phyloP scores from a whole-genome alignment of 805 yeast genomes.

The Ogataea wickerhamii region DNA sequence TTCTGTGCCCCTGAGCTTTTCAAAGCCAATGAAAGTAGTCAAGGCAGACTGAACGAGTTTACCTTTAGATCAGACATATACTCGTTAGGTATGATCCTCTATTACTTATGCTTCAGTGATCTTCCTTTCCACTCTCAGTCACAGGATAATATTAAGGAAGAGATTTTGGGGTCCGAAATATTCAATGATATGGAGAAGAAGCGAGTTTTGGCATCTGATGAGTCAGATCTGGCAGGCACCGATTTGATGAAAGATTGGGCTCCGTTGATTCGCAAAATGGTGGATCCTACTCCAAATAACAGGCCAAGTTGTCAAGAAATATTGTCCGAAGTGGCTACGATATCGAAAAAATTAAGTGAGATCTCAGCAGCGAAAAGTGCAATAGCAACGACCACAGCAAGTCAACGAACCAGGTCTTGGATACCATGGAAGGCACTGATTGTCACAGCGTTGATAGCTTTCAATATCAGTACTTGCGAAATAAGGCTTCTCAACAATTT shows the following conservation, averaged over 20 bases:
- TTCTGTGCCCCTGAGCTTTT: conserved; percentile 85
- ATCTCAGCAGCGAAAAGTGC: not conserved
- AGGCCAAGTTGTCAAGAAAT: conserved; percentile 46
- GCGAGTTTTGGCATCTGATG: conserved; percentile 7
- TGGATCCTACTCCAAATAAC: conserved; percentile 29
- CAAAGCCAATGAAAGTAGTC: conserved; percentile 22
- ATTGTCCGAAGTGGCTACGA: conserved; percentile 24
- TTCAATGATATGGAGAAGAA: conserved; percentile 21
- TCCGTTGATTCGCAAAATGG: conserved; percentile 18
- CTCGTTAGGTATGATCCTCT: conserved; percentile 79
- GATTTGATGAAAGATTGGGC: conserved; percentile 35
- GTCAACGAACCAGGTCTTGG: not conserved
- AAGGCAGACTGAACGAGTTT: conserved; percentile 49
- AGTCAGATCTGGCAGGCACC: not conserved
- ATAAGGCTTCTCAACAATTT: conserved; percentile 1
- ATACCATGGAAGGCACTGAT: not conserved
- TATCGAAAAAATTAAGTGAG: conserved; percentile 5
- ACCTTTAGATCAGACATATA: conserved; percentile 74
- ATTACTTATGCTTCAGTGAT: conserved; percentile 65
- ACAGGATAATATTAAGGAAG: conserved; percentile 22
- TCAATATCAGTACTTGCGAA: conserved; percentile 6
- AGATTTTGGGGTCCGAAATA: conserved; percentile 22
- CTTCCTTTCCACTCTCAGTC: conserved; percentile 52
- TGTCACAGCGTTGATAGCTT: conserved; percentile 2
- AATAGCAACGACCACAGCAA: not conserved